A percentile compares a stretch with the other conserved stretches of the same genome.
Conservation (phyloP, 2,329 filamentous ascomycete genomes). For the Colletotrichum australisinense region DNA sequence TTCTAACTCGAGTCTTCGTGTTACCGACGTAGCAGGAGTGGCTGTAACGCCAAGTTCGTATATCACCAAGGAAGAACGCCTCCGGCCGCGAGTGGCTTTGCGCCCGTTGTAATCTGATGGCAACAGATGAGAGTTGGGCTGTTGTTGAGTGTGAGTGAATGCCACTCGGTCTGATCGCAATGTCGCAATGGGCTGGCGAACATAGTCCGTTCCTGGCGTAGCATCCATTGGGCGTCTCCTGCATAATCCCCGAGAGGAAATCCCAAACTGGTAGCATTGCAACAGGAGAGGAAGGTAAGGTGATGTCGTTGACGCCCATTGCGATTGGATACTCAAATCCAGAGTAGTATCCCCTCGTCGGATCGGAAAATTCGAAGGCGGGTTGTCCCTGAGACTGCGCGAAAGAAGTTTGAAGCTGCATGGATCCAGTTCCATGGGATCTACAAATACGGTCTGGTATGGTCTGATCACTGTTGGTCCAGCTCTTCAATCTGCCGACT, state of each 20-base stretch:
- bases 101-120: conserved; percentile 1
- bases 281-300: not conserved
- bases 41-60: not conserved
- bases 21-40: not conserved
- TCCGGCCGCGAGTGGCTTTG: not conserved
- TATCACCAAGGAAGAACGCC: not conserved
- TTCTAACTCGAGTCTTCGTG: not conserved
- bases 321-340: conserved; percentile 21
- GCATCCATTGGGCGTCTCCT: not conserved
- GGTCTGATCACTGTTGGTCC: not conserved
- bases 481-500: not conserved
- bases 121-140: not conserved
- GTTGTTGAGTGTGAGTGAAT: not conserved
- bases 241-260: conserved; percentile 6
- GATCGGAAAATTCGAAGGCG: not conserved
- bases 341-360: not conserved
- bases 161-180: conserved; percentile 8
- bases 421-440: not conserved
- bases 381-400: not conserved
- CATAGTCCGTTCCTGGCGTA: conserved; percentile 10
- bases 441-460: not conserved
- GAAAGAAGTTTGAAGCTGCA: not conserved
- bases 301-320: conserved; percentile 15
- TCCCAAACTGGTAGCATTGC: not conserved
- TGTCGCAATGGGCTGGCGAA: conserved; percentile 7